Evolutionary conservation across 2,329 filamentous ascomycete genomes (phyloP).

Genomic region (Acrocalymma vagum): DNA sequence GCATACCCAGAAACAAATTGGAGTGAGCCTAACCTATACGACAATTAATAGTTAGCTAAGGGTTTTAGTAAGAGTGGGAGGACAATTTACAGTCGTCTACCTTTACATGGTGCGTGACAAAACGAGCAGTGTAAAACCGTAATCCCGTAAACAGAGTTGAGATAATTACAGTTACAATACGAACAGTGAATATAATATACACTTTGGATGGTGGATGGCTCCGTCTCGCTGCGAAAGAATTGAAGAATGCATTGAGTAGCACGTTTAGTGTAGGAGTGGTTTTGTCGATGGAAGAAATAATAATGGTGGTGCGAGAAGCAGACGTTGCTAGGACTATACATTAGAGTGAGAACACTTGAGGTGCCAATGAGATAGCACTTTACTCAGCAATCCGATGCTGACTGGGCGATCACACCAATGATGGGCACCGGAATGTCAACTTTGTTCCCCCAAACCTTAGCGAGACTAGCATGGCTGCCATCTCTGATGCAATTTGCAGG

Average conservation of each 20-base stretch:
- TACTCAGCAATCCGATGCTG: no score
- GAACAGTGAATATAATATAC: slow-evolving; percentile 1
- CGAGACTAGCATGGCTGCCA: no score
- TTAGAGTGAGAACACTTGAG: slow-evolving; percentile 1
- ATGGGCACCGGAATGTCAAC: no score
- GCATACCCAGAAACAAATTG: no score
- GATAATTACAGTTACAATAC: slow-evolving; percentile 2
- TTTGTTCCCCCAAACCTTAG: no score
- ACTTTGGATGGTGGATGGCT: slow-evolving; percentile 3
- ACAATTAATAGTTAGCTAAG: slow-evolving; percentile 6
- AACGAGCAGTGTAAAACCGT: slow-evolving; percentile 8
- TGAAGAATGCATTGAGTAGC: slow-evolving; percentile 7
- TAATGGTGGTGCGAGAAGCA: slow-evolving; percentile 3
- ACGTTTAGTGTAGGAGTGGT: slow-evolving; percentile 4
- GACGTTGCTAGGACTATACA: not conserved
- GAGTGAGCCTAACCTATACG: slow-evolving; percentile 6
- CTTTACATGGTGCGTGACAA: slow-evolving; percentile 5
- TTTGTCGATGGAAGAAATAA: no score
- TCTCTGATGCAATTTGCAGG: no score
- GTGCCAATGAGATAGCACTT: no score
- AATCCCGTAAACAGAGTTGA: slow-evolving; percentile 7
- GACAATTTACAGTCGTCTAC: slow-evolving; percentile 7
- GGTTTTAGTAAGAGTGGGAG: slow-evolving; percentile 3
- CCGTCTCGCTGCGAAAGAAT: slow-evolving; percentile 7
- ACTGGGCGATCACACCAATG: no score